Base-by-base conservation (phyloP, 768 basidiomycete species). In the Pholiota conissans region DNA sequence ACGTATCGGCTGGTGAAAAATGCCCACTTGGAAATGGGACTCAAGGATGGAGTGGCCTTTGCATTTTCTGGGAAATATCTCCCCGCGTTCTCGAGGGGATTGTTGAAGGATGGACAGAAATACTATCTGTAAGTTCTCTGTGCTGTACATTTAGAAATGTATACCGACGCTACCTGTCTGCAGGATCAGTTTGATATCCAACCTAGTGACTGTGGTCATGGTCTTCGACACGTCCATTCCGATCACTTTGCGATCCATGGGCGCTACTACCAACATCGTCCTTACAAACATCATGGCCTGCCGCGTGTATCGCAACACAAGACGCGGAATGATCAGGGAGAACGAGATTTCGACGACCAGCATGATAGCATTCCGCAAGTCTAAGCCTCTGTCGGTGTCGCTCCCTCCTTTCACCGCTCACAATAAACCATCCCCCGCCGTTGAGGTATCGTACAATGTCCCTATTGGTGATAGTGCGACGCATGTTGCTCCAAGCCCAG, bases 101-200 rank as follows among this genome's bases (percentile, higher is more conserved):
- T 56, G 27, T 39, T 57, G 40, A 55, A 28, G 37, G 57, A 58
- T 39, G 61, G 54, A 11, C 56, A 61, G 49, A 50, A 56, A 45
- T 58, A 58, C 28, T 59, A 58, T 32, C 26, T 57, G 60, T 58
- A 54, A 40, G 53, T 47, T 9, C 13, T 14, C 28, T 13, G 34
- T 28, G 8, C 42, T 45, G 24, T 45, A 51, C 14, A 14, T 49
- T 20, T 18, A 46, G 28, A n/a, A n/a, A n/a, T n/a, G n/a, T n/a
- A 9, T 42, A 28, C n/a, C 18, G 13, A 3, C 9, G 11, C 24
- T 26, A 34, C 28, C 51, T 29, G 9, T 32, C 13, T 13, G 13
- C 30, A 54, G 47, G 47, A 39, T 53, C 18, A 40, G 34, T 47
- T 20, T 53, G 22, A 24, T 54, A 34, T 54, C 53, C 2, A 54